These are phyloP conservation scores for Entomortierella parvispora DNA, from an alignment of 192 early-diverging fungal genomes.

Conservation along the genomic window DNA sequence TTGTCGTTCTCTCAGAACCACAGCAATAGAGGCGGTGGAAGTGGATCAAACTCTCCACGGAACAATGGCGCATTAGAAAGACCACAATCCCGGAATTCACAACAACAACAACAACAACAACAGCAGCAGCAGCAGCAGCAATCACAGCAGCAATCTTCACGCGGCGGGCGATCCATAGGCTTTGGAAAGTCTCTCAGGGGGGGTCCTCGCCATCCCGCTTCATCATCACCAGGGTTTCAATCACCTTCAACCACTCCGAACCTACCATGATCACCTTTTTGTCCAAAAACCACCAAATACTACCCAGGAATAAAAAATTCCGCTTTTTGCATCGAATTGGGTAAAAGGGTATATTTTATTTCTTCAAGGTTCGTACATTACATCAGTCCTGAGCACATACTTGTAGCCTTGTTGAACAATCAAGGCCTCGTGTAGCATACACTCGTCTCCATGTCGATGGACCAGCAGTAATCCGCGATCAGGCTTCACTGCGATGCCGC, in stretches of 20 bases:
- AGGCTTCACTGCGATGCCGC: slow-evolving; percentile 62
- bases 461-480: slow-evolving; percentile 64
- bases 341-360: not conserved
- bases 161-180: slow-evolving; percentile 18
- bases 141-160: not conserved
- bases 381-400: slow-evolving; percentile 68
- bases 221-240: not conserved
- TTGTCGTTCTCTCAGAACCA: not conserved
- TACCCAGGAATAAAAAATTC: too few relatives aligned
- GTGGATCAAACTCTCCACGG: not conserved
- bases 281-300: too few relatives aligned
- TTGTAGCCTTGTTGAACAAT: slow-evolving; percentile 64
- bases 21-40: not conserved
- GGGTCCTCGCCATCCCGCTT: not conserved
- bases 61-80: too few relatives aligned
- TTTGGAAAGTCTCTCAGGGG: slow-evolving; percentile 18
- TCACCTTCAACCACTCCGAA: not conserved
- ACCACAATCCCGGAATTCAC: too few relatives aligned
- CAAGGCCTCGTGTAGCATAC: slow-evolving; percentile 67
- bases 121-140: not conserved
- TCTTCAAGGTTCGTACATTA: slow-evolving; percentile 54
- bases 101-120: too few relatives aligned
- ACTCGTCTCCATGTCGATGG: slow-evolving; percentile 70
- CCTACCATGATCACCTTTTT: not conserved
- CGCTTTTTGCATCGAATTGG: too few relatives aligned